A percentile compares a stretch with the other conserved stretches of the same genome.
phyloP scores from a whole-genome alignment of 306 rosid species.

The Citrullus amarus region DNA sequence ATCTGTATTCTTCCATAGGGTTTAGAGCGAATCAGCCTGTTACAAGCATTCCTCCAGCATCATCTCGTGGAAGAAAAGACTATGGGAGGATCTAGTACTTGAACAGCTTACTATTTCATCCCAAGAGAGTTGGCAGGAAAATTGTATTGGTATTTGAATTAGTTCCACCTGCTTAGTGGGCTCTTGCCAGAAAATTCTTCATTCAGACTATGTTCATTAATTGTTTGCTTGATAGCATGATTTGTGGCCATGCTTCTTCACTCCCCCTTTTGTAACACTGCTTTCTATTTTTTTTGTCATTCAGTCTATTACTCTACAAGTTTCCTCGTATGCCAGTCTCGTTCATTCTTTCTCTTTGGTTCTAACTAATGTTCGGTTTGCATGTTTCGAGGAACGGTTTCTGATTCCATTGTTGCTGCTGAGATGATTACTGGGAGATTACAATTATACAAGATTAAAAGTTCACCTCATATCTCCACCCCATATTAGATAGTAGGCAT shows the following conservation, averaged over 20 bases:
- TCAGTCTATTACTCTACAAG: neutral
- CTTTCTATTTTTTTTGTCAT: neutral
- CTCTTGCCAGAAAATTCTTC: slow-evolving; percentile 22
- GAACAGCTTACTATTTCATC: slow-evolving; percentile 16
- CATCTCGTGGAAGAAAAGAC: slow-evolving; percentile 79
- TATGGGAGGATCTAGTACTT: slow-evolving; percentile 64
- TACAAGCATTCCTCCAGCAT: slow-evolving; percentile 71
- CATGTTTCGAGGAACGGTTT: slow-evolving; percentile 5
- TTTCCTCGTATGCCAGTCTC: neutral
- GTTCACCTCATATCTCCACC: neutral
- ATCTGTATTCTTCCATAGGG: slow-evolving; percentile 33
- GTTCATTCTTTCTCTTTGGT: neutral
- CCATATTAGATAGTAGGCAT: neutral
- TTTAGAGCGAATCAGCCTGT: slow-evolving; percentile 68
- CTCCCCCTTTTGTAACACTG: neutral
- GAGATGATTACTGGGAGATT: neutral
- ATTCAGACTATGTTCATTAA: slow-evolving; percentile 34
- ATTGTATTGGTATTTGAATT: slow-evolving; percentile 19
- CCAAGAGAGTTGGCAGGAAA: slow-evolving; percentile 22
- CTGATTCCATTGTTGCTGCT: slow-evolving; percentile 8
- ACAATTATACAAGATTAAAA: neutral
- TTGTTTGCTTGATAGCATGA: slow-evolving; percentile 54
- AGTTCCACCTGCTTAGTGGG: slow-evolving; percentile 33
- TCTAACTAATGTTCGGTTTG: neutral
- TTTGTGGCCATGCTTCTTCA: slow-evolving; percentile 31